These are phyloP conservation scores for Gigaspora rosea DNA, from an alignment of 192 early-diverging fungal genomes.

Conservation along the genomic window DNA sequence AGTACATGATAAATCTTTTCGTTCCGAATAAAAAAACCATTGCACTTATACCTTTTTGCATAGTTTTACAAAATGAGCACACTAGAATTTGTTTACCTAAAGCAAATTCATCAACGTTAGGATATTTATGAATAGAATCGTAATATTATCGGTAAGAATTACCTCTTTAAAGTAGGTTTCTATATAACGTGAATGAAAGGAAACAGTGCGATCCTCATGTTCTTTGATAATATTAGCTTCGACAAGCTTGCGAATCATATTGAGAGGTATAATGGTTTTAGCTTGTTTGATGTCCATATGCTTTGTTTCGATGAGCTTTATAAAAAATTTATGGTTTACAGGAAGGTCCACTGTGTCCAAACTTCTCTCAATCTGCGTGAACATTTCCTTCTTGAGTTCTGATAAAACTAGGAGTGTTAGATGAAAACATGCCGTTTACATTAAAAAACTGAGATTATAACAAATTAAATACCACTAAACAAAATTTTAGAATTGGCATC, in stretches of 20 bases:
- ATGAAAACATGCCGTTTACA: conserved; percentile 2
- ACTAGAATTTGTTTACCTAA: too few relatives aligned
- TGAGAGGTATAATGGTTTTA: conserved; percentile 21
- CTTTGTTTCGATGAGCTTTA: conserved; percentile 18
- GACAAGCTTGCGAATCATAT: conserved; percentile 25
- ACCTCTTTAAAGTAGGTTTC: conserved; percentile 20
- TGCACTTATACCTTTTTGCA: too few relatives aligned
- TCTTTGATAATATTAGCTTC: conserved; percentile 27
- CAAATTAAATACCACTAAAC: conserved; percentile 27
- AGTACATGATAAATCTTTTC: too few relatives aligned
- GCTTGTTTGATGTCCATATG: conserved; percentile 16
- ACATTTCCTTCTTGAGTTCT: conserved; percentile 10
- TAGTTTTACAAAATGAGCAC: too few relatives aligned
- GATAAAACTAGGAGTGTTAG: conserved; percentile 21
- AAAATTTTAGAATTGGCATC: not conserved
- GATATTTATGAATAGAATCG: too few relatives aligned
- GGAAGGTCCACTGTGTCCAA: conserved; percentile 9
- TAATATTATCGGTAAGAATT: not conserved
- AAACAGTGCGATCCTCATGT: conserved; percentile 13
- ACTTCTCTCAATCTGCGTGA: not conserved
- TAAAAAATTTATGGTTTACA: conserved; percentile 27
- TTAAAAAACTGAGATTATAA: not conserved
- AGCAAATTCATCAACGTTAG: too few relatives aligned
- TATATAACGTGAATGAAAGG: conserved; percentile 23
- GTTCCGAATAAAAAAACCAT: too few relatives aligned